Base-by-base conservation (phyloP, 192 early-diverging fungal species). In the Kickxella alabastrina region DNA sequence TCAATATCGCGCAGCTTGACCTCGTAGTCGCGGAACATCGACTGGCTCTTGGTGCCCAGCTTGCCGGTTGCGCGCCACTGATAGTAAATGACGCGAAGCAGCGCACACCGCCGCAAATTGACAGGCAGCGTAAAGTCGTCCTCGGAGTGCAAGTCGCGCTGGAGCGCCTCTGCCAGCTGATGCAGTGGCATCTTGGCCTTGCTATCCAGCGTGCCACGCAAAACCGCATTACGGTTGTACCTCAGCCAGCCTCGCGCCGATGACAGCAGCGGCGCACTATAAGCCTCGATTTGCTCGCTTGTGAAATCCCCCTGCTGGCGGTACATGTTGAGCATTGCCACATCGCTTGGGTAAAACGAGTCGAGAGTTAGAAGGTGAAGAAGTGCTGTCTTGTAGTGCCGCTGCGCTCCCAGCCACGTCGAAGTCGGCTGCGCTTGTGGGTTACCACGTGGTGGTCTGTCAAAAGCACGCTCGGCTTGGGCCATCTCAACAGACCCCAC, bases 231-330 rank as follows among this genome's bases (percentile, higher is more conserved):
- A 28, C 72, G 55, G 52, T 63, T 75, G 43, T 75, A 75, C 28
- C 72, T 54, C 36, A 75, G 59, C 72, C 72, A 75, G 39, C 72
- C 52, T n/a, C 72, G 72, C 35, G 72, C 72, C 72, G 65, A 75
- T n/a, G 72, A 75, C 39, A 75, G 50, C 37, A 75, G 43, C 12
- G 64, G n/a, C 2, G 65, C 49, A 0, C 60, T 45, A 40, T 54
- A 35, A 17, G 41, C 26, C 49, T 75, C 72, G 24, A 75, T 59
- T 52, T 67, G 60, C 17, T 75, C 72, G 10, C 42, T 42, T 3
- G 60, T 57, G 48, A 75, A 75, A 24, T 75, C 72, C 13, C 50
- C 60, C 46, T 56, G 46, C 8, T 24, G 23, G 4, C 72, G 54
- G 39, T 68, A 75, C 65, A 58, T 52, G 42, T 65, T 64, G 28